Evolutionary conservation across 2,329 filamentous ascomycete species (phyloP).

Genomic region (Aspergillus udagawae): DNA sequence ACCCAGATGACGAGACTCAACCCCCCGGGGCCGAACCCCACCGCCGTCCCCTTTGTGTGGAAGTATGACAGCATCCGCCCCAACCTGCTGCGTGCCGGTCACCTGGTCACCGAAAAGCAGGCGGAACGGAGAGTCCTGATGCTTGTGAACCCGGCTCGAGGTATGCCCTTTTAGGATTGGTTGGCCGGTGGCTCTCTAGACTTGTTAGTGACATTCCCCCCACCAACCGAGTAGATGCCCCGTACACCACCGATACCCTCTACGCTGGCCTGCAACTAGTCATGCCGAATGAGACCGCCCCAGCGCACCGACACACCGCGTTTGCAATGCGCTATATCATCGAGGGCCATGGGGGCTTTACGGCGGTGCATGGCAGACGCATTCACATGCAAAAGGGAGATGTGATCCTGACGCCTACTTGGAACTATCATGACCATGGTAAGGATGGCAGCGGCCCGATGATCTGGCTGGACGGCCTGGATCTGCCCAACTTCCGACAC

Average conservation of each 20-base stretch:
- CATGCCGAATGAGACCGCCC: slow-evolving; percentile 53
- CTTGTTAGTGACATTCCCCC: background rate
- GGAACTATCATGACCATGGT: slow-evolving; percentile 60
- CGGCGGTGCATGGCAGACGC: too few relatives aligned
- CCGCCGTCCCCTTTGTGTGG: slow-evolving; percentile 21
- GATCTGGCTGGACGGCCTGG: slow-evolving; percentile 57
- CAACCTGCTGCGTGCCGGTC: slow-evolving; percentile 32
- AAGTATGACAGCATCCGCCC: slow-evolving; percentile 35
- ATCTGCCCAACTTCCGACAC: slow-evolving; percentile 39
- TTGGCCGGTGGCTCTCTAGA: too few relatives aligned
- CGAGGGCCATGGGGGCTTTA: slow-evolving; percentile 52
- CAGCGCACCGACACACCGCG: slow-evolving; percentile 54
- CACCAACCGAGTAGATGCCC: slow-evolving; percentile 39
- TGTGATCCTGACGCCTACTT: slow-evolving; percentile 55
- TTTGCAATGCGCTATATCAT: slow-evolving; percentile 58
- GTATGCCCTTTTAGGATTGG: slow-evolving; percentile 8
- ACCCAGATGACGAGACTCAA: too few relatives aligned
- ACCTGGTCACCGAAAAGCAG: slow-evolving; percentile 34
- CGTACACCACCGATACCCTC: slow-evolving; percentile 56
- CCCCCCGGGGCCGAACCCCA: too few relatives aligned
- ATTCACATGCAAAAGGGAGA: slow-evolving; percentile 40
- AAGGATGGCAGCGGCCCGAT: slow-evolving; percentile 53
- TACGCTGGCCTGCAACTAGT: slow-evolving; percentile 57
- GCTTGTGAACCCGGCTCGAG: slow-evolving; percentile 37
- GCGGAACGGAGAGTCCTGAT: slow-evolving; percentile 40